A percentile compares a stretch with the other conserved stretches of the same genome.
Conservation (phyloP, 2,329 filamentous ascomycete species). For the Aureobasidium subglaciale region DNA sequence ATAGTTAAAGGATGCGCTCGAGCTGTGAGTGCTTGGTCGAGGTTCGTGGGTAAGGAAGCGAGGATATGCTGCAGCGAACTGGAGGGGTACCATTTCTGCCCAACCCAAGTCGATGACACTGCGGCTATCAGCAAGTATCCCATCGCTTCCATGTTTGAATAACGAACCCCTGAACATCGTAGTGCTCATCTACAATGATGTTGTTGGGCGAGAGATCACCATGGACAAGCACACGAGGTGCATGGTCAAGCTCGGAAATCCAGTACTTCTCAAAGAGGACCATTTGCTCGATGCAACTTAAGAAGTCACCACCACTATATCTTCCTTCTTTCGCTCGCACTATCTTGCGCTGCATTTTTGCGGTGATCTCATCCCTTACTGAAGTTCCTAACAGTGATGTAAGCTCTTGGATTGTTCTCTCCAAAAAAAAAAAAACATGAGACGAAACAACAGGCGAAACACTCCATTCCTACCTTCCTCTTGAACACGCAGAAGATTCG, state of each 20-base stretch:
- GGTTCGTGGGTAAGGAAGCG: neutral
- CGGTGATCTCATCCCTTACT: neutral
- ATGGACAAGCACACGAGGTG: neutral
- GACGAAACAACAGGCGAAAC: too few relatives aligned
- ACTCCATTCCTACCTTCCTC: neutral
- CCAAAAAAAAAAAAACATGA: too few relatives aligned
- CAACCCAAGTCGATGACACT: neutral
- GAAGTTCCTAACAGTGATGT: neutral
- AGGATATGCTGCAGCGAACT: neutral
- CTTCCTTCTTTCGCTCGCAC: neutral
- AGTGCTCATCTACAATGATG: neutral
- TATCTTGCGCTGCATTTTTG: neutral
- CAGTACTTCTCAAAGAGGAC: neutral
- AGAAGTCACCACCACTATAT: neutral
- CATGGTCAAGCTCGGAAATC: neutral
- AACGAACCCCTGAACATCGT: neutral
- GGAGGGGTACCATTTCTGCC: neutral
- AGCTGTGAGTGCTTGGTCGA: neutral
- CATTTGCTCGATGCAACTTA: neutral
- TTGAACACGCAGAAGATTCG: neutral
- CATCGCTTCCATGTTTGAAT: too few relatives aligned
- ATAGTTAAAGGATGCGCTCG: neutral
- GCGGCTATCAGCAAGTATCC: too few relatives aligned
- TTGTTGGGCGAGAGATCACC: neutral
- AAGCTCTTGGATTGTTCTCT: too few relatives aligned